A percentile compares a stretch with the other conserved stretches of the same genome.
Evolutionary conservation across 2,329 filamentous ascomycete species (phyloP).

Genomic region (Trichoderma simmonsii): DNA sequence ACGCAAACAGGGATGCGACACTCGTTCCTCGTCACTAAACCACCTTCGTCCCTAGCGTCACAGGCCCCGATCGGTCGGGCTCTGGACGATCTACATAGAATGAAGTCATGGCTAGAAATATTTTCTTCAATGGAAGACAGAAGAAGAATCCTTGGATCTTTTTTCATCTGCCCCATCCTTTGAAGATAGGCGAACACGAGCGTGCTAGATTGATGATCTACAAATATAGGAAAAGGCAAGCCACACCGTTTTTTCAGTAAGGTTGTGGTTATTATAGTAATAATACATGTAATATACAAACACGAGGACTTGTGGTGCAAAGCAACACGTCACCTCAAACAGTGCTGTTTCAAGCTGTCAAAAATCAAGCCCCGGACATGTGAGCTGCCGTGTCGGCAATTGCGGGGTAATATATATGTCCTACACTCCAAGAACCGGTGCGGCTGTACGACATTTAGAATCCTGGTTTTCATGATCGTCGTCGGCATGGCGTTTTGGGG

Average conservation of each 20-base stretch:
- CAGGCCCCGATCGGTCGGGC: slow-evolving; percentile 9
- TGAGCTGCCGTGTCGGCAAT: not conserved
- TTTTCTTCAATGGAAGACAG: not conserved
- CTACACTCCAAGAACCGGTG: not conserved
- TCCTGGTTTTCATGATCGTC: not conserved
- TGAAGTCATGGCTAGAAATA: not conserved
- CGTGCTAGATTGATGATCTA: not conserved
- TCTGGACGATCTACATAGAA: not conserved
- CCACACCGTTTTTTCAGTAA: not conserved
- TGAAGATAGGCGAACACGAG: not conserved
- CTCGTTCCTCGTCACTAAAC: not conserved
- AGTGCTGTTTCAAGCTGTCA: not conserved
- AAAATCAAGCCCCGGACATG: not conserved
- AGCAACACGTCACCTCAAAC: not conserved
- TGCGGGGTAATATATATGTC: slow-evolving; percentile 3
- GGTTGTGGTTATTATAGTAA: not conserved
- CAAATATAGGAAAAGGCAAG: not conserved
- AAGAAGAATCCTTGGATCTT: not conserved
- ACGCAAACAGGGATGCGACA: not conserved
- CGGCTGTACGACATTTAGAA: not conserved
- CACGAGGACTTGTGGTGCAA: not conserved
- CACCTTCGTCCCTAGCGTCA: not conserved
- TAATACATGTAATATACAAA: not conserved
- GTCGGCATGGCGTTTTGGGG: not conserved
- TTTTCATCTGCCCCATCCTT: not conserved